phyloP scores from a whole-genome alignment of 2,329 filamentous ascomycete genomes.

The Pestalotiopsis sp. region DNA sequence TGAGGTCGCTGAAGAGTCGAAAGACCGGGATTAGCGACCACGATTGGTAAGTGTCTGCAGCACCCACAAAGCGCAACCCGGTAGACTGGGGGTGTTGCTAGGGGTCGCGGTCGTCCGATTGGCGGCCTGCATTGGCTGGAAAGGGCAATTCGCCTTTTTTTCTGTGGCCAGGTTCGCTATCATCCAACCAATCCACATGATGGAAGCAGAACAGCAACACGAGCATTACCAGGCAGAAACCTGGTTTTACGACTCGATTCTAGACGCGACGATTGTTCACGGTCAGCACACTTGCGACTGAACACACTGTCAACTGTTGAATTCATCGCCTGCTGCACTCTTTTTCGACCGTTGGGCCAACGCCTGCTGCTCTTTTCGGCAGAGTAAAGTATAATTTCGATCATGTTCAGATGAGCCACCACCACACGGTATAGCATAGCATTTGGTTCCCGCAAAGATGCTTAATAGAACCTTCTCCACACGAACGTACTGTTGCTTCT shows the following conservation, averaged over 20 bases:
- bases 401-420: not conserved
- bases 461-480: not conserved
- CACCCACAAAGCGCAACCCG: not conserved
- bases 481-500: not conserved
- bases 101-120: not conserved
- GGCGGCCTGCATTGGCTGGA: conserved; percentile 4
- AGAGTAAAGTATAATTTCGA: not conserved
- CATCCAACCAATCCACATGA: not conserved
- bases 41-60: not conserved
- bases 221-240: not conserved
- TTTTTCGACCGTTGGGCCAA: not conserved
- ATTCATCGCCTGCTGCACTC: not conserved
- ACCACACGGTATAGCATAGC: not conserved
- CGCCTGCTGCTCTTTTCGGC: not conserved
- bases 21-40: not conserved
- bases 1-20: not conserved
- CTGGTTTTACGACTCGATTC: not conserved
- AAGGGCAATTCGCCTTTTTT: conserved; percentile 2
- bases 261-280: not conserved
- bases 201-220: not conserved
- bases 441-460: not conserved
- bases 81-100: not conserved
- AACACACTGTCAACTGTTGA: not conserved
- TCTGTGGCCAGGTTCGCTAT: not conserved
- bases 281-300: not conserved